Evolutionary conservation across 768 basidiomycete species (phyloP).

Genomic region (Sarcomyxa edulis): DNA sequence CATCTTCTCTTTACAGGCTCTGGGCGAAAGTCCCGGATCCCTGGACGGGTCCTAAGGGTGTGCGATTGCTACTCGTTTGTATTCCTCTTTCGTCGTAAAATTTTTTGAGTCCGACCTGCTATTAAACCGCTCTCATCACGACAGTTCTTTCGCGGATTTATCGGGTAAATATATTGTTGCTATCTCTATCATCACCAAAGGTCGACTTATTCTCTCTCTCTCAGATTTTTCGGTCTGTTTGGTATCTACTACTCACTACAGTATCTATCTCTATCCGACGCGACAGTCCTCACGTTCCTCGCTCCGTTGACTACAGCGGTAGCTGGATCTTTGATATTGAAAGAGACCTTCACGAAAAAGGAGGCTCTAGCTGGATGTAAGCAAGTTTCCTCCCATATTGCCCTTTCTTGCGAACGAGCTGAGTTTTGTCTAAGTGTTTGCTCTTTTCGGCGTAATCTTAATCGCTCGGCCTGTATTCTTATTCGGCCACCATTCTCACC

Average conservation of each 20-base stretch:
- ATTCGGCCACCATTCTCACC: conserved; percentile 63
- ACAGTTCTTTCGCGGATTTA: too few relatives aligned
- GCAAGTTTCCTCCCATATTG: conserved; percentile 10
- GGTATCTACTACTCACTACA: conserved; percentile 68
- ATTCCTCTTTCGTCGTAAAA: conserved; percentile 63
- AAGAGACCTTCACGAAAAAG: conserved; percentile 49
- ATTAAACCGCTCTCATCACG: neutral
- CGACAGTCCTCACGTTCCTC: conserved; percentile 73
- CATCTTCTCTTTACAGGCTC: conserved; percentile 26
- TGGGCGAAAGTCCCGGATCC: conserved; percentile 46
- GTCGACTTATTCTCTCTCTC: too few relatives aligned
- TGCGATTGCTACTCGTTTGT: conserved; percentile 49
- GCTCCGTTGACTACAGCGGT: conserved; percentile 61
- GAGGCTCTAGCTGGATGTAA: conserved; percentile 48
- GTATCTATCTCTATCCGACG: conserved; percentile 75
- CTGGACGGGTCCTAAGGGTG: conserved; percentile 62
- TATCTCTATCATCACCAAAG: too few relatives aligned
- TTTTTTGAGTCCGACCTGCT: neutral
- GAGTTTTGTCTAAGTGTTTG: conserved; percentile 43
- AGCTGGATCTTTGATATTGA: conserved; percentile 54
- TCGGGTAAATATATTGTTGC: too few relatives aligned
- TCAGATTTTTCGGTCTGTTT: conserved; percentile 68
- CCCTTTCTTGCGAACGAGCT: neutral
- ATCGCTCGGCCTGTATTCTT: conserved; percentile 76
- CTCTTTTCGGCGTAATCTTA: conserved; percentile 71